Conservation (phyloP, 208 protist species). For the Trypanosoma scelopori region DNA sequence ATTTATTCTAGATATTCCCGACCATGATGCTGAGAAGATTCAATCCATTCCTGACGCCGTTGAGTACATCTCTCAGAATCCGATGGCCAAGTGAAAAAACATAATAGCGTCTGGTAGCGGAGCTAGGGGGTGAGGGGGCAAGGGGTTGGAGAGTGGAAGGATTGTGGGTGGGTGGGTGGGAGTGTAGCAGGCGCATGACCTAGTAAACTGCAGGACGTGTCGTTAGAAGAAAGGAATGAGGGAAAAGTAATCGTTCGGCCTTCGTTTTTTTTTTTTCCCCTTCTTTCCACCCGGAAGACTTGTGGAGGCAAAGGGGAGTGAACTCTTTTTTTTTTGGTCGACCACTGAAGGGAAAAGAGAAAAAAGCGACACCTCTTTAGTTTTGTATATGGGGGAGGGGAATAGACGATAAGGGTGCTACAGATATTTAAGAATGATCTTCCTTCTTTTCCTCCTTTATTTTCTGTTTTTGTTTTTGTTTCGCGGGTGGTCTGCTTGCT, state of each 20-base stretch:
- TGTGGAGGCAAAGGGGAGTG: background rate
- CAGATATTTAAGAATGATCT: background rate
- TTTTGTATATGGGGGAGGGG: background rate
- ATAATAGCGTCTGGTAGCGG: background rate
- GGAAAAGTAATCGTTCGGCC: background rate
- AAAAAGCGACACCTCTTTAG: background rate
- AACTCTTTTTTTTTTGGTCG: background rate
- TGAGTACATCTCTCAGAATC: slow-evolving; percentile 94
- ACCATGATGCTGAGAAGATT: slow-evolving; percentile 96
- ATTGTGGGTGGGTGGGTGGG: background rate
- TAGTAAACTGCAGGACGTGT: background rate
- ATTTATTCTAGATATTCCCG: slow-evolving; percentile 96
- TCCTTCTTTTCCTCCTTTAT: slow-evolving; percentile 3
- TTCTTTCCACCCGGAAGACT: background rate
- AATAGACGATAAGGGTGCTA: background rate
- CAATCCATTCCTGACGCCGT: slow-evolving; percentile 92
- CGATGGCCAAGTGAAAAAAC: slow-evolving; percentile 91
- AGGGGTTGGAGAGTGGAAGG: slow-evolving; percentile 4
- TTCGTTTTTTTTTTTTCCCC: background rate
- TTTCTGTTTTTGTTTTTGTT: too few relatives aligned
- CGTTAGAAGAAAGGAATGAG: background rate
- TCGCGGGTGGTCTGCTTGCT: background rate
- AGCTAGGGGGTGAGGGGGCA: background rate
- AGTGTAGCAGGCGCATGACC: background rate
- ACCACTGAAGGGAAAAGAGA: background rate